Percentiles rank a stretch among this genome's conserved stretches.
Evolutionary conservation across 1,284 basidiomycete genomes (phyloP).

Genomic region (Apiotrichum porosum): DNA sequence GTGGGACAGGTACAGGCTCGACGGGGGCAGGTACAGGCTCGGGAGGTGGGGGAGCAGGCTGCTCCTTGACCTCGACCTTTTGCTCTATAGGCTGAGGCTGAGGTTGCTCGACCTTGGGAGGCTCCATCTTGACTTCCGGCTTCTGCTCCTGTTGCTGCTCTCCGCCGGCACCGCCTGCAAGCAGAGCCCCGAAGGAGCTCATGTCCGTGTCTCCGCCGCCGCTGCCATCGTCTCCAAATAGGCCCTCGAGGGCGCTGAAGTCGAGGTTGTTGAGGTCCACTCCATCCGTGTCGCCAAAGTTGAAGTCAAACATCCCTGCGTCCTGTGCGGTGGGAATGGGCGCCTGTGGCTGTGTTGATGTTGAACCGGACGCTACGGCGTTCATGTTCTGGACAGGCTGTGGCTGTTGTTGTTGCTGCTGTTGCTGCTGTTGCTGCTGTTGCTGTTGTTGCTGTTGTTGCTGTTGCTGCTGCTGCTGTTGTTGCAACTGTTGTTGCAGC

Average conservation of each 20-base stretch:
- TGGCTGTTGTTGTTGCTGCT: background rate
- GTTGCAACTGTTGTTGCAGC: background rate
- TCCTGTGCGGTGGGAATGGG: background rate
- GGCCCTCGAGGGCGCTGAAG: constrained; percentile 10
- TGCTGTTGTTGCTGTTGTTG: background rate
- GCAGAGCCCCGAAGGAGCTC: background rate
- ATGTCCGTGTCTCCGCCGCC: background rate
- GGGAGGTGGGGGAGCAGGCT: background rate
- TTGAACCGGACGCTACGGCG: background rate
- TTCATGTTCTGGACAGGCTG: too few species aligned
- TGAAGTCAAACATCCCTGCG: constrained; percentile 2
- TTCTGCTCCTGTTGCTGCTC: background rate
- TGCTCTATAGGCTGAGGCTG: background rate
- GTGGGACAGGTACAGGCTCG: background rate
- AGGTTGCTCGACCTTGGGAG: constrained; percentile 2
- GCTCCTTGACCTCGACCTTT: too few species aligned
- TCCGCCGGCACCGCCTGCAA: background rate
- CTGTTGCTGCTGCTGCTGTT: background rate
- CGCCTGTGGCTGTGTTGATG: background rate
- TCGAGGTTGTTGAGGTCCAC: constrained; percentile 15
- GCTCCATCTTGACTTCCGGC: background rate
- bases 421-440: background rate
- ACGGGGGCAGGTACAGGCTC: background rate
- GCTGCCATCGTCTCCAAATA: constrained; percentile 6
- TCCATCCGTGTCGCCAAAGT: constrained; percentile 8